Base-by-base conservation (phyloP, 371 early-diverging fungal species). In the Mortierella sp. region DNA sequence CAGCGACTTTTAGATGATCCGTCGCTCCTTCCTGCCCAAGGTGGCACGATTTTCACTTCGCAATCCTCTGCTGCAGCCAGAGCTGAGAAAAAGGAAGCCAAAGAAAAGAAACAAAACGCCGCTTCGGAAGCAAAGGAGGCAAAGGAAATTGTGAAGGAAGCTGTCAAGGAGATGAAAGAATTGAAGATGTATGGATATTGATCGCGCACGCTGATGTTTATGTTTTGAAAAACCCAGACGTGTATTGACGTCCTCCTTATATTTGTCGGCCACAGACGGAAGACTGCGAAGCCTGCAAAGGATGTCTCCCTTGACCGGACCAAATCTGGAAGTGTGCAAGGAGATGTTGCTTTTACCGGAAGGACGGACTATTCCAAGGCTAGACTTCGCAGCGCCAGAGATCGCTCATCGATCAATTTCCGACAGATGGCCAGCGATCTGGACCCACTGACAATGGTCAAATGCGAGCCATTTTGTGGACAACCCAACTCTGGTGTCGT, bases 401-500 rank as follows among this genome's bases (percentile, higher is more conserved):
- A 66, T 53, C 56, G 70, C 21, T 52, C 78, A 4, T 72, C 76
- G 6, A 68, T 72, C 42, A 62, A 50, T 32, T 76, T 68, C 39
- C 61, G 65, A 7, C 78, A 80, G 32, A 69, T 76, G 61, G 72
- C 70, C 8, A 60, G 61, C 15, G 75, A 79, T 64, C 87, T 86
- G 55, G 93, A 93, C 56, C 93, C 90, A n/a, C 81, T 91, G 44
- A 90, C 93, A 12, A 86, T 94, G 90, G 87, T 93, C 23, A 90
- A 93, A 50, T 94, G 94, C 61, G 90, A 89, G 44, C 88, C 89
- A 5, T 95, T 92, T 65, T 81, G 65, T 24, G 92, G 91, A 15
- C 82, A 82, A 32, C 92, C 94, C 12, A 89, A 88, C 15, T 90
- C 91, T 3, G 87, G 88, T 6, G 70, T 80, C 15, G 61, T 72